A percentile compares a stretch with the other conserved stretches of the same genome.
These are phyloP conservation scores for Umbelopsis sp. DNA, from an alignment of 192 early-diverging fungal species.

Conservation along the genomic window DNA sequence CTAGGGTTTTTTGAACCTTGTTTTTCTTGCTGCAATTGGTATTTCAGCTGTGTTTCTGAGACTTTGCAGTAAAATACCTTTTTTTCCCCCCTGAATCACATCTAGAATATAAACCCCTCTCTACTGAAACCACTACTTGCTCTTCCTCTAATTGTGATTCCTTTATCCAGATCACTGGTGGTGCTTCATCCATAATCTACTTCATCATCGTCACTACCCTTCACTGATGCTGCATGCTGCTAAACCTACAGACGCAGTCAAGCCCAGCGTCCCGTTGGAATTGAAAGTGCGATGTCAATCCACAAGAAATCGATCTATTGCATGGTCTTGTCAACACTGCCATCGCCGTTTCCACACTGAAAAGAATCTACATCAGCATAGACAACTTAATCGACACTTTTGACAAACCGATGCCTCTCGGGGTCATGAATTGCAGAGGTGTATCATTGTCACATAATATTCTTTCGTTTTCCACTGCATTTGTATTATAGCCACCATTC, in stretches of 20 bases:
- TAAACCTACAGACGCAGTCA: neutral
- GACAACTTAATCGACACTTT: neutral
- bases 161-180: no score
- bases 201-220: no score
- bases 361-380: constrained; percentile 3
- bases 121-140: no score
- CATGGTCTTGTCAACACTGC: neutral
- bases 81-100: no score
- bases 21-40: no score
- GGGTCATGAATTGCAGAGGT: no score
- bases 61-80: no score
- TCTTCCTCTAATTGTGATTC: no score
- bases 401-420: neutral
- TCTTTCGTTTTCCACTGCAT: neutral
- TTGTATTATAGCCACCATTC: neutral
- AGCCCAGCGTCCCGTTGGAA: neutral
- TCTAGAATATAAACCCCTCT: no score
- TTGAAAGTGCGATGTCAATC: neutral
- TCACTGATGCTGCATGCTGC: neutral
- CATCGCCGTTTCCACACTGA: constrained; percentile 13
- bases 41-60: no score
- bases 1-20: no score
- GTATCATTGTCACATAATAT: neutral
- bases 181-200: no score
- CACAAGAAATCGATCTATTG: neutral